Base-by-base conservation (phyloP, 2,329 filamentous ascomycete species). In the Capronia epimyces region DNA sequence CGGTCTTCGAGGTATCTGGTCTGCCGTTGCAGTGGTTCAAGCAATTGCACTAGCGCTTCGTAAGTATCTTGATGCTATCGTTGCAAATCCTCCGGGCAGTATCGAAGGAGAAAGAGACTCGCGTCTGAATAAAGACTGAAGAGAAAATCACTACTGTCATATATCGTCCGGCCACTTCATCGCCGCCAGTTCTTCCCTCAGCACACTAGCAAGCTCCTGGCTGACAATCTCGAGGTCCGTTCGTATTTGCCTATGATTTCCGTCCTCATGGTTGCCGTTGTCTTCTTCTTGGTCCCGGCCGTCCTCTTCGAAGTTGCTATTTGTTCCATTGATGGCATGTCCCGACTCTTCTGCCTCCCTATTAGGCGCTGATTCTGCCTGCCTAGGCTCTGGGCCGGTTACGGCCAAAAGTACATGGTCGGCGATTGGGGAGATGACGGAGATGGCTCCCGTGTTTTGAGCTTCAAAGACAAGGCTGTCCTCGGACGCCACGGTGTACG, bases 121-220 rank as follows among this genome's bases (percentile, higher is more conserved):
- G 7, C 7, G 7, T 7, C 7, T 12, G 29, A 32, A 32, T n/a
- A 12, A 32, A 32, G 29, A 8, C n/a, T 12, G 13, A 32, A 32
- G 12, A 32, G 29, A n/a, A 7, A 32, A 10, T 9, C 29, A 32
- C 12, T n/a, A 31, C 15, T 10, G 13, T 60, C 54, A 62, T 27
- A 61, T 60, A 40, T 61, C 60, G 16, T 59, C 56, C 3, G 60
- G 60, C 60, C 59, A 61, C 46, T 49, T 60, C 25, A 62, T 39
- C 20, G 29, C 46, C 22, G 53, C 41, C 40, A 62, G 44, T 39
- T 62, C 57, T 39, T 46, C 50, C 39, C 57, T 53, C 18, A 62
- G 39, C 13, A 55, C 40, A 18, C 18, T 36, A 12, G 56, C 52
- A 24, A 62, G 48, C 36, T 58, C 53, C 52, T 61, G 54, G 43